Evolutionary conservation across 1,284 basidiomycete genomes (phyloP).

Genomic region (Phenoliferia sp.): DNA sequence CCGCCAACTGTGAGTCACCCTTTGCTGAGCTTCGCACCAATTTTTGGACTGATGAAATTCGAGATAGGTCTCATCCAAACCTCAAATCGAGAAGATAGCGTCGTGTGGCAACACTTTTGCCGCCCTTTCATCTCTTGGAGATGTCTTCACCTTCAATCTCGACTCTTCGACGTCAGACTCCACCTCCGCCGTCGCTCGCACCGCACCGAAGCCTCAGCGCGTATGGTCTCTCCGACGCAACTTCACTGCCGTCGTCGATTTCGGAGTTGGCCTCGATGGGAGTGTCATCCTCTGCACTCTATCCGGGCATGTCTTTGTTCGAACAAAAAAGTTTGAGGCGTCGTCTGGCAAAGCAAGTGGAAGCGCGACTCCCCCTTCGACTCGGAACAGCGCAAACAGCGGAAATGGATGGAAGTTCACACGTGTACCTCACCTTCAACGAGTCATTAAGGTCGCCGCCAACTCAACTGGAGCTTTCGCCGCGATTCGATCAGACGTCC

Average conservation of each 20-base stretch:
- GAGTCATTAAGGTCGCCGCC: constrained; percentile 74
- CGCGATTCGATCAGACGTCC: constrained; percentile 72
- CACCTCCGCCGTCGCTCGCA: constrained; percentile 13
- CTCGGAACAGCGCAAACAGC: constrained; percentile 9
- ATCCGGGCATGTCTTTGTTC: constrained; percentile 89
- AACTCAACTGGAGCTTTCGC: constrained; percentile 87
- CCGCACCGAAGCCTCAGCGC: constrained; percentile 71
- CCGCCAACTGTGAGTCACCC: constrained; percentile 53
- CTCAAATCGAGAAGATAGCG: constrained; percentile 74
- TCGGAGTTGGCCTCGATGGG: constrained; percentile 82
- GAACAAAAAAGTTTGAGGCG: constrained; percentile 50
- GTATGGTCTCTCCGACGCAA: constrained; percentile 84
- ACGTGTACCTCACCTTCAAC: constrained; percentile 74
- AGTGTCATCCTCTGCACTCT: constrained; percentile 87
- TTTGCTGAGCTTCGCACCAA: background rate
- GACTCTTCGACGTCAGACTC: background rate
- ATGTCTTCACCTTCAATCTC: constrained; percentile 79
- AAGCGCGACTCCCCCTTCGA: constrained; percentile 1
- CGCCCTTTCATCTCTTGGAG: constrained; percentile 79
- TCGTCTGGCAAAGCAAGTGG: constrained; percentile 13
- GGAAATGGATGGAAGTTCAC: constrained; percentile 56
- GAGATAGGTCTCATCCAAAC: constrained; percentile 52
- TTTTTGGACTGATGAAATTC: background rate
- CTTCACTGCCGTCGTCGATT: constrained; percentile 81
- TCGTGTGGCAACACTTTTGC: constrained; percentile 78